phyloP scores from a whole-genome alignment of 108 stramenopile genomes.

The Skeletonema tropicum region DNA sequence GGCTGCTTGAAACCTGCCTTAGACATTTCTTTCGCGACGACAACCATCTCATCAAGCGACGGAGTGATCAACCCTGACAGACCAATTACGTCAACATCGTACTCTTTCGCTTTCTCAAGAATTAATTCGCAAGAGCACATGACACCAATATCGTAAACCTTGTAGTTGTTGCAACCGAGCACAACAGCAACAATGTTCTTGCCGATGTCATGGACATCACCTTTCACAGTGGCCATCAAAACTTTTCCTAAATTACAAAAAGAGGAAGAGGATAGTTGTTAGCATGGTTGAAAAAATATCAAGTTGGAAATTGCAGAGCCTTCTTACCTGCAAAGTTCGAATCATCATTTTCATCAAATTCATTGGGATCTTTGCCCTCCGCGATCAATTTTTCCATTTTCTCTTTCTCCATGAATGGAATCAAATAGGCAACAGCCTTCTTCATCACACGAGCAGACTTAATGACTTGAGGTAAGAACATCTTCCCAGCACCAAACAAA shows the following conservation, averaged over 20 bases:
- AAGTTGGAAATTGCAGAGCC: background rate
- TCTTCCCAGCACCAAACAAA: constrained; percentile 99
- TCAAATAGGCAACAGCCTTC: constrained; percentile 98
- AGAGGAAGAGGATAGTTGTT: background rate
- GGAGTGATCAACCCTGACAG: constrained; percentile 99
- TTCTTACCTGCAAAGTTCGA: constrained; percentile 80
- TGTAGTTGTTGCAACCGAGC: constrained; percentile 99
- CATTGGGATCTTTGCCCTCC: constrained; percentile 87
- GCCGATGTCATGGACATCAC: constrained; percentile 99
- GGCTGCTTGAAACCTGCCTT: constrained; percentile 96
- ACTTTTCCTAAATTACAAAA: constrained; percentile 76
- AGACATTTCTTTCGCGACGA: constrained; percentile 96
- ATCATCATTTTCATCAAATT: constrained; percentile 83
- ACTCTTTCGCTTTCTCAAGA: constrained; percentile 92
- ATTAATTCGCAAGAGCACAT: constrained; percentile 97
- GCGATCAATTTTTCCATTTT: constrained; percentile 88
- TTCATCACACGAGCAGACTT: constrained; percentile 99
- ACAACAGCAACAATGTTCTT: constrained; percentile 99
- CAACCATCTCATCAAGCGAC: constrained; percentile 99
- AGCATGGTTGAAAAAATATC: constrained; percentile 6
- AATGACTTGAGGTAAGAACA: constrained; percentile 99
- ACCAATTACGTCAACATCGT: constrained; percentile 97
- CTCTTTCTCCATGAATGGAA: constrained; percentile 99
- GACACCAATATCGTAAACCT: constrained; percentile 99
- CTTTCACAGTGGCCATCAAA: constrained; percentile 99